These are phyloP conservation scores for Ascoidea asiatica DNA, from an alignment of 805 yeast genomes.

Conservation along the genomic window DNA sequence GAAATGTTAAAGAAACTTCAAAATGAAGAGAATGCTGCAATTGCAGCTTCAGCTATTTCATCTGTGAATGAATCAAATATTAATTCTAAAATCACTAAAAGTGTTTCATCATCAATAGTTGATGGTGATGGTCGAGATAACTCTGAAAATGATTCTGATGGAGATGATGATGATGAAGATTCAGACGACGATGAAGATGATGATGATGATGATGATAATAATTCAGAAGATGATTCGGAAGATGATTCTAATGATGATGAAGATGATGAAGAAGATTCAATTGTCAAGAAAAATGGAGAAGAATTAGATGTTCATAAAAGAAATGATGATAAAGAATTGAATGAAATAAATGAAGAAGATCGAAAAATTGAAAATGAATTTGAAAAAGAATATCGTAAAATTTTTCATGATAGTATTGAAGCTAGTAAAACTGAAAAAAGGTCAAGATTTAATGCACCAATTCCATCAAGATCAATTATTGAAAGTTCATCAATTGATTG, in stretches of 20 bases:
- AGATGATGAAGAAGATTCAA: slow-evolving; percentile 17
- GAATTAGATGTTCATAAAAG: slow-evolving; percentile 14
- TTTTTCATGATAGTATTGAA: slow-evolving; percentile 38
- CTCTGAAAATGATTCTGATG: not conserved
- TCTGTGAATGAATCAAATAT: slow-evolving; percentile 4
- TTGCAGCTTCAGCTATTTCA: too few species aligned
- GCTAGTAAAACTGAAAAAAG: slow-evolving; percentile 19
- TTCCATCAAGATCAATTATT: slow-evolving; percentile 1
- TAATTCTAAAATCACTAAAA: not conserved
- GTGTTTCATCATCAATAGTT: slow-evolving; percentile 1
- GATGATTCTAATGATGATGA: slow-evolving; percentile 9
- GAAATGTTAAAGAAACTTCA: slow-evolving; percentile 21
- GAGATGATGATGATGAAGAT: slow-evolving; percentile 13
- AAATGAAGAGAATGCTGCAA: slow-evolving; percentile 8
- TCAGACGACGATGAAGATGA: slow-evolving; percentile 15
- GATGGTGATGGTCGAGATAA: slow-evolving; percentile 1
- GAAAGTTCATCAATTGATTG: not conserved
- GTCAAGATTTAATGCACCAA: slow-evolving; percentile 17
- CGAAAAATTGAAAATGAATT: slow-evolving; percentile 33
- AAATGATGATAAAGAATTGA: slow-evolving; percentile 17
- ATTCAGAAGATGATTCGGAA: slow-evolving; percentile 1
- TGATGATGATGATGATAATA: slow-evolving; percentile 7
- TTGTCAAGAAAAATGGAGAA: slow-evolving; percentile 13
- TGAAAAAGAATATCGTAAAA: slow-evolving; percentile 40
- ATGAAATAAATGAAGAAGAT: slow-evolving; percentile 25